Base-by-base conservation (phyloP, 148 eudicot genomes). In the Agrostemma githago region DNA sequence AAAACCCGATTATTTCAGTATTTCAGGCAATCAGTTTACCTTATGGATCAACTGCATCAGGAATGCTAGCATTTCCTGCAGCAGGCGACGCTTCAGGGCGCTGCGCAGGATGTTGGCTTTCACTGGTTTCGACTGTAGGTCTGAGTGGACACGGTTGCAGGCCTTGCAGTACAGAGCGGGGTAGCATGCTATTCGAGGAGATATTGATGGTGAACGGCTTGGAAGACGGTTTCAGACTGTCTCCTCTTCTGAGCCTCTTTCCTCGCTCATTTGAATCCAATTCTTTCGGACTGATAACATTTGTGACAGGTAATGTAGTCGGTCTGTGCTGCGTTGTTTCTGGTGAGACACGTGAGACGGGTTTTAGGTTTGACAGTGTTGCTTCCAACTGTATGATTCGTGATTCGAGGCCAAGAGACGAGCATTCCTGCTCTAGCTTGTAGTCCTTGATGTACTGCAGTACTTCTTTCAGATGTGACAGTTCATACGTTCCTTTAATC, bases 361-460 rank as follows among this genome's bases (percentile, higher is more conserved):
- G 17, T 44, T 56, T 39, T 40, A 66, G 11, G 69, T 51, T 39
- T 39, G 54, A 63, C 62, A 65, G 56, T 26, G 12, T 19, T n/a
- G 12, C 42, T 75, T 75, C 72, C 71, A 75, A 56, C 62, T 75
- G 41, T 9, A 19, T 16, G 37, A 75, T 56, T 11, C 63, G 72
- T 11, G 38, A 66, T 56, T 75, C 72, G n/a, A 75, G 48, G 39
- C n/a, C 51, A 54, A 38, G 21, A 39, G 20, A 54, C 42, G 72
- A 14, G 26, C 10, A 66, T 66, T 75, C 63, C 44, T 21, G 26
- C 71, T 75, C 72, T 40, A 75, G 77, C 64, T 57, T 15, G 70
- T 21, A 75, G 26, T 75, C 77, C n/a, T 75, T 66, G 16, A 75
- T 75, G 56, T 66, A 39, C 4, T 56, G 71, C 5, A 66, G 64